Percentiles rank a stretch among this genome's conserved stretches.
Evolutionary conservation across 768 basidiomycete genomes (phyloP).

Genomic region (Leccinum aurantiacum): DNA sequence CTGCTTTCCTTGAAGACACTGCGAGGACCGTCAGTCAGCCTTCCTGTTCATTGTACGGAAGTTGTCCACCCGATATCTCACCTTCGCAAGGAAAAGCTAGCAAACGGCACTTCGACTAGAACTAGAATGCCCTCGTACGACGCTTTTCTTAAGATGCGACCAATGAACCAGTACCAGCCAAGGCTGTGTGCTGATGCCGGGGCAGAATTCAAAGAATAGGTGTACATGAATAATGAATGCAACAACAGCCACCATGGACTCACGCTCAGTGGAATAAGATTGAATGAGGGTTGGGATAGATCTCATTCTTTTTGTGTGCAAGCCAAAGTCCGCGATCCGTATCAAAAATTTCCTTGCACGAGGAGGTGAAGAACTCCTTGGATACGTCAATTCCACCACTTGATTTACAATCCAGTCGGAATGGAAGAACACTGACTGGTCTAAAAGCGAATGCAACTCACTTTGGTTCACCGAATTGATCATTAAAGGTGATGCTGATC

Average conservation of each 20-base stretch:
- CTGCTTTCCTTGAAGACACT: conserved; percentile 83
- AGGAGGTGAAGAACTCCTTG: conserved; percentile 94
- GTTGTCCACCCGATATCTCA: too few species aligned
- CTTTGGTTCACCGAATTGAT: conserved; percentile 86
- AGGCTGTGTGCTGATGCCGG: conserved; percentile 66
- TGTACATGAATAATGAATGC: background rate
- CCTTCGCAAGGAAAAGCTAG: too few species aligned
- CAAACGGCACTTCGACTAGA: too few species aligned
- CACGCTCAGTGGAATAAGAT: conserved; percentile 82
- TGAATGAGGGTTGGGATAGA: conserved; percentile 90
- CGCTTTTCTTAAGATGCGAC: too few species aligned
- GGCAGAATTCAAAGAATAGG: background rate
- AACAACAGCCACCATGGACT: conserved; percentile 24
- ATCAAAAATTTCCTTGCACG: conserved; percentile 94
- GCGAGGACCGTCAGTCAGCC: conserved; percentile 9
- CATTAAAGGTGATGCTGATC: conserved; percentile 88
- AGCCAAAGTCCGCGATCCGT: conserved; percentile 94
- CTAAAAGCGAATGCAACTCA: conserved; percentile 38
- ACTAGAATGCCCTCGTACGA: too few species aligned
- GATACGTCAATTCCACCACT: conserved; percentile 96
- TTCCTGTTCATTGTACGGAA: background rate
- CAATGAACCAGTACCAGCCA: conserved; percentile 91
- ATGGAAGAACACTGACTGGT: background rate
- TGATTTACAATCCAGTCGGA: conserved; percentile 2
- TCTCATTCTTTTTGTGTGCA: conserved; percentile 83